phyloP scores from a whole-genome alignment of 75 land plant species.

The Isoetes taiwanensis region DNA sequence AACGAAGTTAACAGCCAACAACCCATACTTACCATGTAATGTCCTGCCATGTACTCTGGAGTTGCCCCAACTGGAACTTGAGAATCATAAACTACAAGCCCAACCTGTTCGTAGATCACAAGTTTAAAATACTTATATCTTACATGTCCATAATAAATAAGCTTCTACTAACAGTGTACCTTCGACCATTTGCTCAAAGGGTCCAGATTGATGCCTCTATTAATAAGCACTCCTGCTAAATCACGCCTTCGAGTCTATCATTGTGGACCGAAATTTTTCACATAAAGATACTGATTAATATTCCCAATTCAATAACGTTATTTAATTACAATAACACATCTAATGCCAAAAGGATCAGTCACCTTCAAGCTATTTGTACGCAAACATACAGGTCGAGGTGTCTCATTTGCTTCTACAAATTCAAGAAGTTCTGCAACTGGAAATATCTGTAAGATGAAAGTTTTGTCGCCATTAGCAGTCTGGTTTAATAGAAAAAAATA shows the following conservation, averaged over 20 bases:
- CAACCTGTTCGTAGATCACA: conserved; percentile 41
- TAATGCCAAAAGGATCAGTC: background rate
- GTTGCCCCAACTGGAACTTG: conserved; percentile 98
- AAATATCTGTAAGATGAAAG: too few relatives aligned
- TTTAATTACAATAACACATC: background rate
- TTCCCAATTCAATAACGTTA: background rate
- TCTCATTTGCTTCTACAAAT: conserved; percentile 84
- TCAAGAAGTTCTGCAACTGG: conserved; percentile 81
- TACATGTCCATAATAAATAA: background rate
- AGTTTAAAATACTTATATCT: background rate
- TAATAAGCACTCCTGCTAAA: conserved; percentile 61
- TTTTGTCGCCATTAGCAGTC: too few relatives aligned
- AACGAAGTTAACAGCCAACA: background rate
- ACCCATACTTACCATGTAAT: conserved; percentile 56
- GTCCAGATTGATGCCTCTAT: conserved; percentile 82
- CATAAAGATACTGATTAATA: background rate
- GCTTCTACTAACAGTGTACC: conserved; percentile 25
- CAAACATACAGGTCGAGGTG: conserved; percentile 62
- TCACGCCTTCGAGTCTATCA: conserved; percentile 66
- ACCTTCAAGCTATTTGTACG: conserved; percentile 94
- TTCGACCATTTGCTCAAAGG: conserved; percentile 94
- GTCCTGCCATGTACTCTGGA: conserved; percentile 97
- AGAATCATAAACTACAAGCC: conserved; percentile 84
- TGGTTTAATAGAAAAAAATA: background rate
- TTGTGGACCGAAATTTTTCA: background rate